Evolutionary conservation across 495 filamentous ascomycete genomes (phyloP).

Genomic region (Penicillium simplicissimum): DNA sequence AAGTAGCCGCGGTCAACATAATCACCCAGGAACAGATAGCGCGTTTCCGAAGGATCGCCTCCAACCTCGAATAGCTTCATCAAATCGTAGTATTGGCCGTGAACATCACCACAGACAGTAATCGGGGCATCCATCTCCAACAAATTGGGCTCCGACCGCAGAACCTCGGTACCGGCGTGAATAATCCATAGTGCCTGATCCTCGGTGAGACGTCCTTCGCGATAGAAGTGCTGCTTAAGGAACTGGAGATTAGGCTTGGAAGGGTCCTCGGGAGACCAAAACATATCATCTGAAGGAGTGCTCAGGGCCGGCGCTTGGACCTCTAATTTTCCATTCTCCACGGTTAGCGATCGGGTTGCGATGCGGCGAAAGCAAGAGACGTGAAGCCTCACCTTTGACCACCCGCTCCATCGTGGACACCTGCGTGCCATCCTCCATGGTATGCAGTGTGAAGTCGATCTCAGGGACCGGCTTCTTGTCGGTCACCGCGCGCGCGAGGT

Average conservation of each 20-base stretch:
- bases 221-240: conserved; percentile 97
- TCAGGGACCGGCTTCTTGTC: conserved; percentile 94
- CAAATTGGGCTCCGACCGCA: conserved; percentile 87
- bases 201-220: conserved; percentile 93
- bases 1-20: conserved; percentile 99
- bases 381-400: conserved; percentile 76
- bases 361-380: conserved; percentile 3
- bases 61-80: conserved; percentile 99
- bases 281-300: conserved; percentile 81
- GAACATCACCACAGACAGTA: conserved; percentile 98
- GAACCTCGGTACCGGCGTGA: conserved; percentile 75
- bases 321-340: conserved; percentile 52
- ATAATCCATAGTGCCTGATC: conserved; percentile 98
- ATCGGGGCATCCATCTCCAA: conserved; percentile 99
- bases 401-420: conserved; percentile 95
- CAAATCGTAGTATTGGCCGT: conserved; percentile 97
- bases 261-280: conserved; percentile 74
- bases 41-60: conserved; percentile 91
- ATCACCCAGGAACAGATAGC: conserved; percentile 96
- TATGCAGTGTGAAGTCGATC: conserved; percentile 97
- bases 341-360: conserved; percentile 20
- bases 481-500: conserved; percentile 70
- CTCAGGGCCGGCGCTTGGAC: conserved; percentile 95
- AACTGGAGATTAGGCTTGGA: conserved; percentile 90
- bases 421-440: conserved; percentile 94